These are phyloP conservation scores for Lentinula novae-zelandiae DNA, from an alignment of 1,284 basidiomycete species.

Conservation along the genomic window DNA sequence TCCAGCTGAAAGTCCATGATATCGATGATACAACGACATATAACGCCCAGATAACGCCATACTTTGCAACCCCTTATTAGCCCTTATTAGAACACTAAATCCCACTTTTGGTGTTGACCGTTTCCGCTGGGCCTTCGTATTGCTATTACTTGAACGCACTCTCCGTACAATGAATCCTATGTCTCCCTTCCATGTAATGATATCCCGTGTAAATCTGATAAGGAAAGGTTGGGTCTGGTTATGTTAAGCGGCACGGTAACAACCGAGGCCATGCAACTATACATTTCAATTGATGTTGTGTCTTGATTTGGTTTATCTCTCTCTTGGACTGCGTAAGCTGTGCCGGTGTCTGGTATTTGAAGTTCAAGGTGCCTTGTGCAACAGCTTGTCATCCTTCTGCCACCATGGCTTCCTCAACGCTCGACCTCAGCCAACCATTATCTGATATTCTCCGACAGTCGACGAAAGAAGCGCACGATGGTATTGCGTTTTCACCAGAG, in stretches of 20 bases:
- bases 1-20: background rate
- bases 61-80: background rate
- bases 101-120: too few species aligned
- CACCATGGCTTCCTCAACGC: constrained; percentile 13
- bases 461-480: constrained; percentile 59
- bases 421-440: constrained; percentile 43
- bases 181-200: background rate
- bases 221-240: background rate
- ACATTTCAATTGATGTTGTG: too few species aligned
- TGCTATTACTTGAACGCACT: too few species aligned
- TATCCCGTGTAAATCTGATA: background rate
- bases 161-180: background rate
- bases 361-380: background rate
- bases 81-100: too few species aligned
- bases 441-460: constrained; percentile 49
- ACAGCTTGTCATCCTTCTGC: background rate
- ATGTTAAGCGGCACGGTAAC: too few species aligned
- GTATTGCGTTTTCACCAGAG: constrained; percentile 59
- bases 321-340: background rate
- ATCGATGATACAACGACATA: too few species aligned
- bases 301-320: too few species aligned
- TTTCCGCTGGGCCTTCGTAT: background rate
- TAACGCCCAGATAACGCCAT: background rate
- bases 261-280: too few species aligned
- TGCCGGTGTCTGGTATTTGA: background rate